A percentile compares a stretch with the other conserved stretches of the same genome.
phyloP scores from a whole-genome alignment of 495 filamentous ascomycete genomes.

The Cercophora newfieldiana region DNA sequence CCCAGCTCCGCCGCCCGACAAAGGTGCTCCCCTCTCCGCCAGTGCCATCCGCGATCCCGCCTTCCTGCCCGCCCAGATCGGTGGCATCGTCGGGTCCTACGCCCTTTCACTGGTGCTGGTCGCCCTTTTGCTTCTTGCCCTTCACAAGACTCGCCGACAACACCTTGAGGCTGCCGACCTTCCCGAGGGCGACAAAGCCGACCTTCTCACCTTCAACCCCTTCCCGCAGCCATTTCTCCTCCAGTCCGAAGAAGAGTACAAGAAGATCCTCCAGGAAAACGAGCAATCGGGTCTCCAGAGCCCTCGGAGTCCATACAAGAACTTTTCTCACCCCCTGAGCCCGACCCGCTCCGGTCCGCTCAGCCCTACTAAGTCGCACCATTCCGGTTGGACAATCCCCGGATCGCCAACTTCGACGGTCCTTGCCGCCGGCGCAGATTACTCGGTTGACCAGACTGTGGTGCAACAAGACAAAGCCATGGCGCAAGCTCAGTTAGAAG shows the following conservation, averaged over 20 bases:
- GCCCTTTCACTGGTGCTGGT: constrained; percentile 69
- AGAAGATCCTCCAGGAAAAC: constrained; percentile 20
- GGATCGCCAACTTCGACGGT: constrained; percentile 46
- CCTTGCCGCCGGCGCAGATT: constrained; percentile 40
- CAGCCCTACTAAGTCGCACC: constrained; percentile 48
- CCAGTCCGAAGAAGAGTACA: constrained; percentile 38
- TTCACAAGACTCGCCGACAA: constrained; percentile 46
- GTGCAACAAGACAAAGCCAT: constrained; percentile 69
- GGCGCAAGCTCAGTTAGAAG: constrained; percentile 78
- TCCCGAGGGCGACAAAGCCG: constrained; percentile 20
- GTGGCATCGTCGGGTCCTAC: constrained; percentile 78
- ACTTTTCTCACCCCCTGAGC: constrained; percentile 46
- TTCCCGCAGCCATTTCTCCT: constrained; percentile 37
- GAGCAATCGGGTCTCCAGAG: constrained; percentile 10
- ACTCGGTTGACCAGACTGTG: constrained; percentile 69
- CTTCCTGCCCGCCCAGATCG: constrained; percentile 72
- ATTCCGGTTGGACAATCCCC: constrained; percentile 51
- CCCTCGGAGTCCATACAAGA: constrained; percentile 41
- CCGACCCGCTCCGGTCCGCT: constrained; percentile 36
- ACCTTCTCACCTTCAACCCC: constrained; percentile 26
- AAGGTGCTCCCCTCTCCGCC: constrained; percentile 57
- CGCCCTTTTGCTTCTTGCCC: constrained; percentile 60
- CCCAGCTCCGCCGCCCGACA: constrained; percentile 58
- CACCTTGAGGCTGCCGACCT: constrained; percentile 37
- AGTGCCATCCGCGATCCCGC: constrained; percentile 57